Percentiles rank a stretch among this genome's conserved stretches.
phyloP scores from a whole-genome alignment of 2,329 filamentous ascomycete genomes.

The Fusarium sambucinum region DNA sequence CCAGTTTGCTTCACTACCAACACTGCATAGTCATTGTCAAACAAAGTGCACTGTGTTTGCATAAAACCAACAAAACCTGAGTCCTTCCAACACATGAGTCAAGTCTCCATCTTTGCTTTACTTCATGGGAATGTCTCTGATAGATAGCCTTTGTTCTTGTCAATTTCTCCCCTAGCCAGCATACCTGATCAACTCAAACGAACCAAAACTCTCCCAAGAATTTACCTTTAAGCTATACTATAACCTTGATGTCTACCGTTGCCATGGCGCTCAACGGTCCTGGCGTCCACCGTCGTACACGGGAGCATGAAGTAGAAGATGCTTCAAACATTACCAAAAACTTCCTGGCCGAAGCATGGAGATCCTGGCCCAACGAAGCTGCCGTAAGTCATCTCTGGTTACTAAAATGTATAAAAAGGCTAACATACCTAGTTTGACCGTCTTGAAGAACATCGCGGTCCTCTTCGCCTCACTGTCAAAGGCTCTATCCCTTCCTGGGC shows the following conservation, averaged over 20 bases:
- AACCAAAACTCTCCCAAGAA: background rate
- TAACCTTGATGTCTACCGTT: background rate
- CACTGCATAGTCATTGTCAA: background rate
- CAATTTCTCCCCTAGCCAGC: background rate
- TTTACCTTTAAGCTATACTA: background rate
- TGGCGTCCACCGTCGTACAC: constrained; percentile 47
- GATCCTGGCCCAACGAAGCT: constrained; percentile 62
- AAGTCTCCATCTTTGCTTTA: background rate
- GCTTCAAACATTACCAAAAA: constrained; percentile 43
- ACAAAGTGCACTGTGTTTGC: constrained; percentile 5
- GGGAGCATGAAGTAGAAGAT: constrained; percentile 48
- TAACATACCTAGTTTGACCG: constrained; percentile 69
- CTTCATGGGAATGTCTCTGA: background rate
- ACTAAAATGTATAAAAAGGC: background rate
- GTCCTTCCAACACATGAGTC: background rate
- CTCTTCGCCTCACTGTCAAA: constrained; percentile 71
- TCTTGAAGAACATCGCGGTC: constrained; percentile 73
- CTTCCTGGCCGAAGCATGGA: constrained; percentile 51
- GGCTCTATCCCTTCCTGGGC: constrained; percentile 78
- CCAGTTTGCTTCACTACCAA: background rate
- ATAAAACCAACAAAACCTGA: background rate
- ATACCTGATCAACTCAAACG: background rate
- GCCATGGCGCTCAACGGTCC: constrained; percentile 48
- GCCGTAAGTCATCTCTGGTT: constrained; percentile 52
- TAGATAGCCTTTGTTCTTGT: background rate